phyloP scores from a whole-genome alignment of 192 early-diverging fungal species.

The Mortierella hygrophila region DNA sequence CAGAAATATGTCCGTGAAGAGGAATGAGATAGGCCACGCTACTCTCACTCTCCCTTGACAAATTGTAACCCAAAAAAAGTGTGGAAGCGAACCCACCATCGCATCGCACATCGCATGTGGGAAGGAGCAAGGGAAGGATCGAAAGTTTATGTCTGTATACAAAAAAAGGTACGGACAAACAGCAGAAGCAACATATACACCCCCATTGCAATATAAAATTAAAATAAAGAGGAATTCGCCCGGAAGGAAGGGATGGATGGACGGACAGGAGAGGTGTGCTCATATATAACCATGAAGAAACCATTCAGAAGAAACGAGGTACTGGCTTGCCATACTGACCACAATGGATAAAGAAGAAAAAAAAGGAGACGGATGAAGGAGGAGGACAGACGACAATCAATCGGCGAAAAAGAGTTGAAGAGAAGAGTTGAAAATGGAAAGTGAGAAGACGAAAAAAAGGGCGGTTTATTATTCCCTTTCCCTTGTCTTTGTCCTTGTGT shows the following conservation, averaged over 20 bases:
- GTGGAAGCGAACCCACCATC: background rate
- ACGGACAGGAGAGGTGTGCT: background rate
- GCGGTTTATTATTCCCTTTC: background rate
- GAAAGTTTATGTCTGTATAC: background rate
- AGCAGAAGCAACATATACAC: background rate
- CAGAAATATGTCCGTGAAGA: background rate
- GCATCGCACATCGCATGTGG: conserved; percentile 4
- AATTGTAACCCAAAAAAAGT: background rate
- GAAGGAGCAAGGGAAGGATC: background rate
- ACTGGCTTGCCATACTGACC: background rate
- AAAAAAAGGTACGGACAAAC: background rate
- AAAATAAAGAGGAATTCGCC: background rate
- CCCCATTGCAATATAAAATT: conserved; percentile 1
- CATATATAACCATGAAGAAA: background rate
- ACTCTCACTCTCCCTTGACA: background rate
- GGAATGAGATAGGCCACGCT: background rate
- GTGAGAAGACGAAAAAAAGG: background rate
- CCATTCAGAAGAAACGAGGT: background rate
- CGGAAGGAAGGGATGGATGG: background rate
- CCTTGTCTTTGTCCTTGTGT: background rate
- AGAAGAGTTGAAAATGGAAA: background rate
- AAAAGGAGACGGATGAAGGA: background rate
- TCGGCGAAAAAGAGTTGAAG: background rate
- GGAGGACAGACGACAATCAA: conserved; percentile 2
- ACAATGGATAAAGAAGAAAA: background rate